Conservation (phyloP, 345 rosid species). For the Populus tremula region DNA sequence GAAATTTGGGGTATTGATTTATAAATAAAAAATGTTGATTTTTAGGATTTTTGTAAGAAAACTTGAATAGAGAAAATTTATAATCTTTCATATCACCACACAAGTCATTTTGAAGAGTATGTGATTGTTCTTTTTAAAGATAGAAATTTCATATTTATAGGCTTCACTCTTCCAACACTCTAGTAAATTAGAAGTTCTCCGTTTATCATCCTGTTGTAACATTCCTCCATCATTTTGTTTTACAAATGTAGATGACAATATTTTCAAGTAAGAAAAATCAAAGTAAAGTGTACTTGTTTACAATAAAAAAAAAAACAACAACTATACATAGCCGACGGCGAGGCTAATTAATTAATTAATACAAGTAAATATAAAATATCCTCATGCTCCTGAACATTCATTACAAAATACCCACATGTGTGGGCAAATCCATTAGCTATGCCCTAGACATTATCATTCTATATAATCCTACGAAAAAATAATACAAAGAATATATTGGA, state of each 20-base stretch:
- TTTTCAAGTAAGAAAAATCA: too few relatives aligned
- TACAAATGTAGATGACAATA: too few relatives aligned
- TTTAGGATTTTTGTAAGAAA: not conserved
- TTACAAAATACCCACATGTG: not conserved
- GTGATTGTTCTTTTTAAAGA: not conserved
- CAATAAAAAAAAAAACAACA: not conserved
- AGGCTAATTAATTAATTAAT: not conserved
- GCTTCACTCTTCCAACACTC: too few relatives aligned
- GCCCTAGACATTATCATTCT: not conserved
- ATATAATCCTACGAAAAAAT: not conserved
- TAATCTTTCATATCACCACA: too few relatives aligned
- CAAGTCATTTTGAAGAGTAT: not conserved
- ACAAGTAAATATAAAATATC: not conserved
- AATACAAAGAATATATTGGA: constrained; percentile 48
- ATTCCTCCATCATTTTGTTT: too few relatives aligned
- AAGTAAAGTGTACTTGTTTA: too few relatives aligned
- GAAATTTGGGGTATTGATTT: not conserved
- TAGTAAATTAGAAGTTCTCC: too few relatives aligned
- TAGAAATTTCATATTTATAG: not conserved
- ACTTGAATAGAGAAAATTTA: too few relatives aligned
- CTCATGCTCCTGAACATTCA: not conserved
- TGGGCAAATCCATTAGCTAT: not conserved
- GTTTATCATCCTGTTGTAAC: too few relatives aligned
- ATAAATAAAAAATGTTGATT: too few relatives aligned
- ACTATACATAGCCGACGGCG: not conserved